Conservation (phyloP, 805 yeast species). For the Aciculoconidium aculeatum region DNA sequence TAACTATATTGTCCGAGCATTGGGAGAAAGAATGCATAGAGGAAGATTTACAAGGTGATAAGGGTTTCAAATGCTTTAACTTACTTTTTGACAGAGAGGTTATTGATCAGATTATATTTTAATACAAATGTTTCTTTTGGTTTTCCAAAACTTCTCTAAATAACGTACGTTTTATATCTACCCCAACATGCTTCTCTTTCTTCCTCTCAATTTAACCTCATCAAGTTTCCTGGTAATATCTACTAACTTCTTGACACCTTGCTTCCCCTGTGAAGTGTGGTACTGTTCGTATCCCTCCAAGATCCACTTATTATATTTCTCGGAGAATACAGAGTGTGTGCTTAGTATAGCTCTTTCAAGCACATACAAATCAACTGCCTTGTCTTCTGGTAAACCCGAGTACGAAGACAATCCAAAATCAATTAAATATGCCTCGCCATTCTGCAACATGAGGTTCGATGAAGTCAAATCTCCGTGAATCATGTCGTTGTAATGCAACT, state of each 20-base stretch:
- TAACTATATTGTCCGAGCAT: constrained; percentile 4
- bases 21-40: constrained; percentile 9
- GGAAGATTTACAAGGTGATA: constrained; percentile 5
- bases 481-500: constrained; percentile 68
- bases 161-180: constrained; percentile 8
- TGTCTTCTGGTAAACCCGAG: constrained; percentile 76
- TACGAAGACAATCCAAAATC: constrained; percentile 89
- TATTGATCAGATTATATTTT: constrained; percentile 8
- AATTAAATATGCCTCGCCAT: constrained; percentile 53
- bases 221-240: constrained; percentile 64
- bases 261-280: constrained; percentile 24
- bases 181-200: constrained; percentile 94
- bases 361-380: constrained; percentile 95
- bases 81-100: constrained; percentile 9
- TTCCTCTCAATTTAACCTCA: constrained; percentile 85
- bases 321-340: constrained; percentile 78
- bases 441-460: constrained; percentile 66
- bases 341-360: constrained; percentile 86
- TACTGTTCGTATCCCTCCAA: constrained; percentile 58
- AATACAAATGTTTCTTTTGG: too few relatives aligned
- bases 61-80: constrained; percentile 10
- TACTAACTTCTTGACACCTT: constrained; percentile 34
- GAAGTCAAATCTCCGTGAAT: constrained; percentile 94
- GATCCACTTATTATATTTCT: constrained; percentile 60
- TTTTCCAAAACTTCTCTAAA: too few relatives aligned